These are phyloP conservation scores for Russula foetens DNA, from an alignment of 768 basidiomycete genomes.

Conservation along the genomic window DNA sequence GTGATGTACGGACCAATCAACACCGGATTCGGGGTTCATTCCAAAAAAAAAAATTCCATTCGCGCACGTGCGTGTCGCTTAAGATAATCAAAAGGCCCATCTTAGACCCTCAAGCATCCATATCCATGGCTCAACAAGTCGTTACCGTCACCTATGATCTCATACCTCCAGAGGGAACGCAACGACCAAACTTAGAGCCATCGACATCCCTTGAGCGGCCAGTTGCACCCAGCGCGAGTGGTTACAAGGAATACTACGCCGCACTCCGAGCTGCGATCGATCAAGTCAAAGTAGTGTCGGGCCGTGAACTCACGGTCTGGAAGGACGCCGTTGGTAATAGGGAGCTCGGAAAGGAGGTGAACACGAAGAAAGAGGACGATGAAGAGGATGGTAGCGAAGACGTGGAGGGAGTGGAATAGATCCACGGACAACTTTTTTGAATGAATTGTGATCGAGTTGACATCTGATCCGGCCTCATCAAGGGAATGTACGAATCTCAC, in stretches of 20 bases:
- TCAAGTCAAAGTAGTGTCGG: constrained; percentile 45
- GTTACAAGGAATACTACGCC: constrained; percentile 39
- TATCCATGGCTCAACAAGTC: constrained; percentile 13
- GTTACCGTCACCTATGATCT: constrained; percentile 39
- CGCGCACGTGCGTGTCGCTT: neutral
- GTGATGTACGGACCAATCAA: neutral
- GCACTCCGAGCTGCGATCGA: constrained; percentile 41
- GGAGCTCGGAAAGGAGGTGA: constrained; percentile 54
- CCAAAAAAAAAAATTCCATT: too few relatives aligned
- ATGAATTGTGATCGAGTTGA: too few relatives aligned
- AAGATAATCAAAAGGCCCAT: neutral
- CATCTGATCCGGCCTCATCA: too few relatives aligned
- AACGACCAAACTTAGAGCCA: constrained; percentile 21
- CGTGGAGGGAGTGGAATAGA: constrained; percentile 21
- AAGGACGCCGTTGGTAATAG: constrained; percentile 60
- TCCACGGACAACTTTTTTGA: too few relatives aligned
- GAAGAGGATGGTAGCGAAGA: constrained; percentile 44
- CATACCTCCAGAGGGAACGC: constrained; percentile 31
- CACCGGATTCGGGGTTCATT: neutral
- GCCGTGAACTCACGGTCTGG: constrained; percentile 67
- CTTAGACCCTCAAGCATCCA: neutral
- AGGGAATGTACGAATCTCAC: neutral
- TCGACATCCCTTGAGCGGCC: constrained; percentile 22
- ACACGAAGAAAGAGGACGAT: constrained; percentile 36
- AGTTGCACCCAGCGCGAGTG: constrained; percentile 18